Evolutionary conservation across 208 protist species (phyloP).

Genomic region (Leishmania braziliensis): DNA sequence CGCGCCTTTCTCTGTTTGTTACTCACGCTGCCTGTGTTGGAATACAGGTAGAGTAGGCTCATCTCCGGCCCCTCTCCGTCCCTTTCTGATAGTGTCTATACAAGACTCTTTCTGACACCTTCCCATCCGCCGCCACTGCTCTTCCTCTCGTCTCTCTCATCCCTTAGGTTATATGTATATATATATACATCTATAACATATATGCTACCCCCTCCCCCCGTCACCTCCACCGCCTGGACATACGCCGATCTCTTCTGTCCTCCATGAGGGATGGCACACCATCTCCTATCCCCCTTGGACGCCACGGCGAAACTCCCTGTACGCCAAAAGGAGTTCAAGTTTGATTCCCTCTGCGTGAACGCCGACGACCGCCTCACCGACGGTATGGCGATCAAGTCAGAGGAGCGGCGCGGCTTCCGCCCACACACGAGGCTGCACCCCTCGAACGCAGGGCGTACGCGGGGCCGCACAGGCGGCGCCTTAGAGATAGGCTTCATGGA

Average conservation of each 20-base stretch:
- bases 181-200: neutral
- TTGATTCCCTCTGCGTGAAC: slow-evolving; percentile 23
- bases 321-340: slow-evolving; percentile 67
- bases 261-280: slow-evolving; percentile 12
- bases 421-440: slow-evolving; percentile 21
- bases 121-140: neutral
- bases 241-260: neutral
- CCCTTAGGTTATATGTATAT: neutral
- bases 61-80: neutral
- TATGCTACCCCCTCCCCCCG: neutral
- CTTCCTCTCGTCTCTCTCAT: neutral
- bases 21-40: neutral
- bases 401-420: slow-evolving; percentile 37
- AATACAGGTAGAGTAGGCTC: neutral
- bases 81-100: neutral
- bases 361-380: slow-evolving; percentile 34
- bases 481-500: slow-evolving; percentile 13
- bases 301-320: slow-evolving; percentile 32
- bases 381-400: slow-evolving; percentile 2
- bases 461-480: slow-evolving; percentile 3
- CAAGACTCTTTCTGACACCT: neutral
- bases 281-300: slow-evolving; percentile 12
- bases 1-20: neutral
- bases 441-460: slow-evolving; percentile 7
- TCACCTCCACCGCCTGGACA: neutral